Evolutionary conservation across 2,329 filamentous ascomycete genomes (phyloP).

Genomic region (Emergomyces africanus): DNA sequence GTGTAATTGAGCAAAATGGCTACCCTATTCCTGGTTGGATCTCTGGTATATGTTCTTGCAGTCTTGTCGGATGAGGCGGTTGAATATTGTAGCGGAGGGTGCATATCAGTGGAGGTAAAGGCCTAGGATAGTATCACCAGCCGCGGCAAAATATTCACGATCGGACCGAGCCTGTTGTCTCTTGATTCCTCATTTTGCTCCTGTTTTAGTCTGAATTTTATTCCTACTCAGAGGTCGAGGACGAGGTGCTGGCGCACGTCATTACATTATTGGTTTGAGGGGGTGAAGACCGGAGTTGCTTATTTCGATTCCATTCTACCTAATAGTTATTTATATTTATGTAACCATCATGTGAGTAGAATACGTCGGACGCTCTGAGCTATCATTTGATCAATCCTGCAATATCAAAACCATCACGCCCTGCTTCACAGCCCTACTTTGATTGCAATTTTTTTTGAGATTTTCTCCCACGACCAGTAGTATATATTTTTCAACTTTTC

Average conservation of each 20-base stretch:
- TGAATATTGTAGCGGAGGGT: background rate
- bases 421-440: no score
- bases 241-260: background rate
- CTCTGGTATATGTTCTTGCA: background rate
- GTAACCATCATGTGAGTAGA: no score
- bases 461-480: no score
- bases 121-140: background rate
- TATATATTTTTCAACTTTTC: no score
- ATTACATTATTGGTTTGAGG: background rate
- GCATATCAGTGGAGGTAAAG: background rate
- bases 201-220: no score
- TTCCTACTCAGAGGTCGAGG: background rate
- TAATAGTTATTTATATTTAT: no score
- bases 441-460: no score
- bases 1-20: background rate
- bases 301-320: no score
- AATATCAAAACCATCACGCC: no score
- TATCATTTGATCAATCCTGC: no score
- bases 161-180: background rate
- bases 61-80: background rate
- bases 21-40: background rate
- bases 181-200: background rate
- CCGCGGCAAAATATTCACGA: background rate
- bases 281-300: no score
- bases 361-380: no score